These are phyloP conservation scores for Acanthamoeba healyi DNA, from an alignment of 208 protist genomes.

Conservation along the genomic window DNA sequence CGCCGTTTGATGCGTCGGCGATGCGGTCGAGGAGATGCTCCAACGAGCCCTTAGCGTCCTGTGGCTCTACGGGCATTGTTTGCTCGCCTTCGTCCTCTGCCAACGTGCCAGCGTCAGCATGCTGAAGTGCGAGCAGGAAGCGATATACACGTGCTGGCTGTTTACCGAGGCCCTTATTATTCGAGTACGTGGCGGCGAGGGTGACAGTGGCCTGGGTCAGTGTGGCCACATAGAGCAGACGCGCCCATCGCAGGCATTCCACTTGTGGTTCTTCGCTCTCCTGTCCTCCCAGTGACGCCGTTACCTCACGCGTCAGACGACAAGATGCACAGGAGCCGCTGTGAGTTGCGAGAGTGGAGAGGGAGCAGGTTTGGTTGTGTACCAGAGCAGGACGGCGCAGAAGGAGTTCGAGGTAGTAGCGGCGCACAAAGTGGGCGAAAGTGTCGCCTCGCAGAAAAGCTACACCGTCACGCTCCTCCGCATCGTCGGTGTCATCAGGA, in stretches of 20 bases:
- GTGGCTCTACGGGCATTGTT: too few relatives aligned
- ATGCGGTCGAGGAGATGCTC: neutral
- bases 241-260: neutral
- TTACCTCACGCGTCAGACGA: too few relatives aligned
- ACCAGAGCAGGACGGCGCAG: neutral
- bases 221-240: neutral
- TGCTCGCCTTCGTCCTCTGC: neutral
- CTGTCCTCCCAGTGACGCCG: too few relatives aligned
- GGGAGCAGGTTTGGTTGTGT: too few relatives aligned
- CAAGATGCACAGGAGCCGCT: too few relatives aligned
- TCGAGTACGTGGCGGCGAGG: neutral
- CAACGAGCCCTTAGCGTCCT: neutral
- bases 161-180: neutral
- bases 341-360: too few relatives aligned
- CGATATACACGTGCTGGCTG: neutral
- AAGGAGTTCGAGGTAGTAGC: constrained; percentile 4
- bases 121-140: neutral
- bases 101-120: neutral
- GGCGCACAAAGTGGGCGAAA: constrained; percentile 44
- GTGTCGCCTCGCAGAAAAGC: neutral
- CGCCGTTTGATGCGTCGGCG: neutral
- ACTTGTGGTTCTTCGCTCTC: neutral
- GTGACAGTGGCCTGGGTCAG: neutral
- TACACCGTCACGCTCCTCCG: neutral
- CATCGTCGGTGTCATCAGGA: neutral